Evolutionary conservation across 2,329 filamentous ascomycete species (phyloP).

Genomic region (Coniella vitis): DNA sequence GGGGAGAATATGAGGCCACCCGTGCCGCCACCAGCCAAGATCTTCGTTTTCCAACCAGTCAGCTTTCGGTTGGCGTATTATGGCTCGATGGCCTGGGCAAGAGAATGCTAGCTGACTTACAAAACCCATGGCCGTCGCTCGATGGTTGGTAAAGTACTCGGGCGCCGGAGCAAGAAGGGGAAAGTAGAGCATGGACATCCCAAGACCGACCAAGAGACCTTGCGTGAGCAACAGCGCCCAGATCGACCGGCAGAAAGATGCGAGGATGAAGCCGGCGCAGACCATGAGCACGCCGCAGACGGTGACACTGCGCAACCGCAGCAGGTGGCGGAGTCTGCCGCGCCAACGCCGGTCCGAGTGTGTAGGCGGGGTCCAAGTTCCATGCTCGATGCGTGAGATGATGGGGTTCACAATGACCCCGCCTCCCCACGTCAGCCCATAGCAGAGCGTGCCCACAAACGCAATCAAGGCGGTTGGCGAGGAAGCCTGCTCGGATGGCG

Average conservation of each 20-base stretch:
- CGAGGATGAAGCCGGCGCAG: constrained; percentile 35
- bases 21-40: constrained; percentile 34
- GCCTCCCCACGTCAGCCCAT: constrained; percentile 43
- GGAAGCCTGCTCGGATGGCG: constrained; percentile 23
- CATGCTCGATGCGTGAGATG: constrained; percentile 34
- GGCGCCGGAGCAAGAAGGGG: constrained; percentile 38
- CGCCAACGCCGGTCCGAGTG: constrained; percentile 19
- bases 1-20: constrained; percentile 37
- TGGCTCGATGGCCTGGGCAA: constrained; percentile 3
- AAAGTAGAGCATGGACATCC: constrained; percentile 37
- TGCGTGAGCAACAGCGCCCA: constrained; percentile 38
- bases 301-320: constrained; percentile 31
- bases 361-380: constrained; percentile 20
- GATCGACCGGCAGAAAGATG: constrained; percentile 28
- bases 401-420: constrained; percentile 41
- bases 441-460: constrained; percentile 41
- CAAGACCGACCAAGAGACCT: constrained; percentile 35
- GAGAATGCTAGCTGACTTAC: constrained; percentile 21
- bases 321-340: constrained; percentile 19
- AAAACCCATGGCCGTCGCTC: constrained; percentile 39
- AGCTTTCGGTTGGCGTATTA: too few relatives aligned
- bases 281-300: constrained; percentile 34
- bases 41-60: constrained; percentile 19
- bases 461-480: constrained; percentile 36
- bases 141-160: constrained; percentile 41